phyloP scores from a whole-genome alignment of 192 early-diverging fungal species.

The Coemansia sp. region DNA sequence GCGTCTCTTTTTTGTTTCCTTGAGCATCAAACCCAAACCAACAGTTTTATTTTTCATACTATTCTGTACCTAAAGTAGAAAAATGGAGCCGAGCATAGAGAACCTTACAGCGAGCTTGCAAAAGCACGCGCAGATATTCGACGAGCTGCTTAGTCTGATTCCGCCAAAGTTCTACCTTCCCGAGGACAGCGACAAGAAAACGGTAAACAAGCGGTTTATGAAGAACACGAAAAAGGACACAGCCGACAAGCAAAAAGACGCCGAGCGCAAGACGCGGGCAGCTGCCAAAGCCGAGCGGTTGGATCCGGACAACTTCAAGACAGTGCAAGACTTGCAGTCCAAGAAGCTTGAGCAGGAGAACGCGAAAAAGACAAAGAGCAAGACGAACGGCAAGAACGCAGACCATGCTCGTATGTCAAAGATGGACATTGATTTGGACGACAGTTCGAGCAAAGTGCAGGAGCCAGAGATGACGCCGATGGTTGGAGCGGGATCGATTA shows the following conservation, averaged over 20 bases:
- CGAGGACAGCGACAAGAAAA: slow-evolving; percentile 58
- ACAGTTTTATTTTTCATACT: neutral
- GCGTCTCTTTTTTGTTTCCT: neutral
- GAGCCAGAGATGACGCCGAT: slow-evolving; percentile 26
- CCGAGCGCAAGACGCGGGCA: slow-evolving; percentile 70
- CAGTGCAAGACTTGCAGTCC: slow-evolving; percentile 66
- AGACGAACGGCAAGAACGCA: slow-evolving; percentile 4
- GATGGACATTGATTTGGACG: slow-evolving; percentile 35
- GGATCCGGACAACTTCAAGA: slow-evolving; percentile 78
- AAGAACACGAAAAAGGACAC: slow-evolving; percentile 87
- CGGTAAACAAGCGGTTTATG: slow-evolving; percentile 54
- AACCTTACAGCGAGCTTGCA: slow-evolving; percentile 61
- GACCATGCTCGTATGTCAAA: slow-evolving; percentile 20
- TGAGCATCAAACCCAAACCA: neutral
- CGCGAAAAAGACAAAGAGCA: slow-evolving; percentile 32
- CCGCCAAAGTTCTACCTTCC: slow-evolving; percentile 82
- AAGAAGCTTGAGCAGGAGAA: slow-evolving; percentile 56
- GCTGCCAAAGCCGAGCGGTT: slow-evolving; percentile 55
- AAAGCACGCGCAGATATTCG: slow-evolving; percentile 66
- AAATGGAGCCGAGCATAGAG: slow-evolving; percentile 29
- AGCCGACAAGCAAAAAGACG: slow-evolving; percentile 84
- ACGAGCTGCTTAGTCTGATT: slow-evolving; percentile 76
- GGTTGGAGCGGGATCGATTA: slow-evolving; percentile 48
- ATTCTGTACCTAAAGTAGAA: neutral
- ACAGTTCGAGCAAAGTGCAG: slow-evolving; percentile 5